These are phyloP conservation scores for Hypoxylon subgilvum DNA, from an alignment of 495 filamentous ascomycete species.

Conservation along the genomic window DNA sequence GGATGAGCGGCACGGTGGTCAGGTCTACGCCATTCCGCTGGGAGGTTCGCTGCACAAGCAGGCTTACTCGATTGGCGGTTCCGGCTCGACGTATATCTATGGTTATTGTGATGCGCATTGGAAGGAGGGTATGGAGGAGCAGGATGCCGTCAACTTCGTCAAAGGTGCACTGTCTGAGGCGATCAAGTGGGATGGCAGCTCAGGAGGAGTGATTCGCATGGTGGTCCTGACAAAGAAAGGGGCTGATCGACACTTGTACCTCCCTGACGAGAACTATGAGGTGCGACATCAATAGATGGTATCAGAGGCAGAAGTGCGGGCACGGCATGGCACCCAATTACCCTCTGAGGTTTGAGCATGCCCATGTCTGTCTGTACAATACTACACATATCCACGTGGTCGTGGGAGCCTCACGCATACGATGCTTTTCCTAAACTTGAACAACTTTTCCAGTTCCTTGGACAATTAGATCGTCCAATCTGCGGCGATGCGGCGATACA, in stretches of 20 bases:
- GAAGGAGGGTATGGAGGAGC: constrained; percentile 93
- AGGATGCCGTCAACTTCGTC: constrained; percentile 90
- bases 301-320: constrained; percentile 3
- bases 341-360: constrained; percentile 25
- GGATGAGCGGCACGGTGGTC: constrained; percentile 89
- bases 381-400: constrained; percentile 29
- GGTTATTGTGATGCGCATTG: constrained; percentile 97
- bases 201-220: constrained; percentile 96
- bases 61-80: constrained; percentile 92
- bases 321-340: constrained; percentile 14
- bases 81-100: constrained; percentile 98
- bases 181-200: constrained; percentile 98
- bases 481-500: too few relatives aligned
- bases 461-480: constrained; percentile 19
- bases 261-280: constrained; percentile 84
- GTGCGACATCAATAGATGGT: constrained; percentile 47
- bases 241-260: constrained; percentile 86
- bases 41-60: constrained; percentile 98
- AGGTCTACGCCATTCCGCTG: constrained; percentile 95
- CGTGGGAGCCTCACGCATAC: constrained; percentile 2
- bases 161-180: constrained; percentile 88
- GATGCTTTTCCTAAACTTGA: constrained; percentile 10
- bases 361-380: constrained; percentile 38
- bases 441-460: constrained; percentile 27
- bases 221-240: constrained; percentile 89